Base-by-base conservation (phyloP, 202 grass and related monocot species). In the Setaria italica region DNA sequence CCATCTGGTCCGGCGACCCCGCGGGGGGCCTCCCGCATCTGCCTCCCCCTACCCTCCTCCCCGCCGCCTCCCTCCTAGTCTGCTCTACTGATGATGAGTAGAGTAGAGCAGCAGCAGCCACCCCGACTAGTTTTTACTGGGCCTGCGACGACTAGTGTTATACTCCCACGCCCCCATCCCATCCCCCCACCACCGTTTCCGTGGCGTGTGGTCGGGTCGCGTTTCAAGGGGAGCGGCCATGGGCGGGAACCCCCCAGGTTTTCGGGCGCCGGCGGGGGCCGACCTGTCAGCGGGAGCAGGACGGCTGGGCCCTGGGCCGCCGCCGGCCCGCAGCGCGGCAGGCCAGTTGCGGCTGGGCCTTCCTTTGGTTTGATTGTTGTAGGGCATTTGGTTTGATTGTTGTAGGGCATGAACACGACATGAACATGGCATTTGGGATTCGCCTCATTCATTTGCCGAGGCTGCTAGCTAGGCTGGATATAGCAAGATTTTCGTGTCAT, bases 171-270 rank as follows among this genome's bases (percentile, higher is more conserved):
- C 39, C 37, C 37, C 37, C 34, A 35, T 35, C 34, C 39, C 9
- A 32, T 41, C 4, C 9, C 3, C 2, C 67, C 39, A 45, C 20
- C 68, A 15, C n/a, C 43, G 69, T 13, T 29, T 74, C 72, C 58
- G 58, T 57, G 68, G 39, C 66, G 75, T 56, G 85, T 25, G 25
- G 25, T 86, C 4, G 29, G 76, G 39, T 67, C 55, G 60, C 72
- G 53, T 79, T 85, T 87, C 74, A 46, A 20, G 54, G 62, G 5
- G 74, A 67, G 75, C 87, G 57, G 58, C 81, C 76, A 51, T 89
- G 87, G 87, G 87, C 87, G 87, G 87, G 87, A 89, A 85, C 69
- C 62, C 72, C 32, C 0, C 78, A 34, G 62, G 80, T 87, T 87
- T 82, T 77, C 71, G 71, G 55, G 8, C 6, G 20, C 11, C 60